Conservation (phyloP, 148 eudicot genomes). For the Gaultheria prostrata region DNA sequence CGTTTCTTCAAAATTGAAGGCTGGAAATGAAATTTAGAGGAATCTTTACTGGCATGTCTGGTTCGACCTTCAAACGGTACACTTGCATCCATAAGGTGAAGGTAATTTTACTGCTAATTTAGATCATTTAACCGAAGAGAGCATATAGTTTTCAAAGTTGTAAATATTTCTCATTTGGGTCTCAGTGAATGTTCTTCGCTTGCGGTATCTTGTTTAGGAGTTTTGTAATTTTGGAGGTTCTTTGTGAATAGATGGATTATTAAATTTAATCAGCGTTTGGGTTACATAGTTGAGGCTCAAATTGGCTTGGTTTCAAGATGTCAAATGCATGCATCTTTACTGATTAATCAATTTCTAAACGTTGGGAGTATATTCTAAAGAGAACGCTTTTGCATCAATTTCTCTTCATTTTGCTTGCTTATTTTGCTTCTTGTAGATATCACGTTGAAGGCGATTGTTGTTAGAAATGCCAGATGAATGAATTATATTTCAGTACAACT, state of each 20-base stretch:
- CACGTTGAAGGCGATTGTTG: not conserved
- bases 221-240: constrained; percentile 12
- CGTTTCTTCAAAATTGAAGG: not conserved
- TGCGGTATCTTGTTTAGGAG: constrained; percentile 5
- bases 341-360: no score
- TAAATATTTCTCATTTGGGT: constrained; percentile 16
- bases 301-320: no score
- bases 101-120: constrained; percentile 4
- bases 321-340: no score
- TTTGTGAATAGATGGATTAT: constrained; percentile 7
- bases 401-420: not conserved
- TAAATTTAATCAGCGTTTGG: not conserved
- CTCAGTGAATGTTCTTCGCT: constrained; percentile 6
- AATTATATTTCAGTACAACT: not conserved
- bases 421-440: not conserved
- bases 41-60: not conserved
- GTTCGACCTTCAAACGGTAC: constrained; percentile 2
- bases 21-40: constrained; percentile 3
- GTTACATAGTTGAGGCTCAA: not conserved
- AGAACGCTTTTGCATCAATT: not conserved
- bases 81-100: not conserved
- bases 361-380: no score
- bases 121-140: not conserved
- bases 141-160: not conserved
- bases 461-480: not conserved